Evolutionary conservation across 768 basidiomycete genomes (phyloP).

Genomic region (Rhizopogon vesiculosus): DNA sequence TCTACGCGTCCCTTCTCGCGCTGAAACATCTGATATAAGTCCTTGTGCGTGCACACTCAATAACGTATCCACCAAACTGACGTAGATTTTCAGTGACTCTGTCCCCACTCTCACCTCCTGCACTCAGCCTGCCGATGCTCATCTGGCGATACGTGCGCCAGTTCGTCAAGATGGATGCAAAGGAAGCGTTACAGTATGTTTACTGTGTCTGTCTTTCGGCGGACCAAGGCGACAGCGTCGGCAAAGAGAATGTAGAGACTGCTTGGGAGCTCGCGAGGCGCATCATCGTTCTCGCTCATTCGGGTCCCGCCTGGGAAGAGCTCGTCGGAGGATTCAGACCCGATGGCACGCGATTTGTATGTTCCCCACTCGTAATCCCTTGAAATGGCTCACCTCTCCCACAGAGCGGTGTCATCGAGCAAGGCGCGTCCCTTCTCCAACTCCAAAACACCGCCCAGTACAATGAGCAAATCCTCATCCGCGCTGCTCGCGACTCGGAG

Average conservation of each 20-base stretch:
- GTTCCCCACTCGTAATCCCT: slow-evolving; percentile 24
- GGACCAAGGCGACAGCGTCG: slow-evolving; percentile 65
- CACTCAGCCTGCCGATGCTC: slow-evolving; percentile 76
- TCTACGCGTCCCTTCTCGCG: slow-evolving; percentile 73
- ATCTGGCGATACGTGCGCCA: slow-evolving; percentile 92
- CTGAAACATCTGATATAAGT: slow-evolving; percentile 81
- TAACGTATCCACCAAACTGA: neutral
- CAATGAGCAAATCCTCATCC: slow-evolving; percentile 77
- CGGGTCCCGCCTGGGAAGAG: slow-evolving; percentile 84
- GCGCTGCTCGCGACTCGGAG: slow-evolving; percentile 78
- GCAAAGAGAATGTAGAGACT: slow-evolving; percentile 79
- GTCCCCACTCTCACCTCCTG: slow-evolving; percentile 62
- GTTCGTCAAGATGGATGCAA: slow-evolving; percentile 90
- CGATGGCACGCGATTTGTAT: slow-evolving; percentile 86
- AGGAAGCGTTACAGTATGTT: slow-evolving; percentile 92
- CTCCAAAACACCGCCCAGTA: slow-evolving; percentile 63
- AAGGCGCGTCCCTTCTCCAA: slow-evolving; percentile 70
- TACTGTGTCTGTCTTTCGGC: slow-evolving; percentile 78
- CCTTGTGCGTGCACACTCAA: slow-evolving; percentile 50
- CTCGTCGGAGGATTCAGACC: slow-evolving; percentile 89
- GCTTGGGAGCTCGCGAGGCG: slow-evolving; percentile 79
- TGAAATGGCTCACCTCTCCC: neutral
- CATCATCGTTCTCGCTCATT: slow-evolving; percentile 74
- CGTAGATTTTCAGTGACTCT: slow-evolving; percentile 49
- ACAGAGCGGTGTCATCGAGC: slow-evolving; percentile 86